Percentiles rank a stretch among this genome's conserved stretches.
Conservation (phyloP, 345 rosid species). For the Sisymbrium altissimum region DNA sequence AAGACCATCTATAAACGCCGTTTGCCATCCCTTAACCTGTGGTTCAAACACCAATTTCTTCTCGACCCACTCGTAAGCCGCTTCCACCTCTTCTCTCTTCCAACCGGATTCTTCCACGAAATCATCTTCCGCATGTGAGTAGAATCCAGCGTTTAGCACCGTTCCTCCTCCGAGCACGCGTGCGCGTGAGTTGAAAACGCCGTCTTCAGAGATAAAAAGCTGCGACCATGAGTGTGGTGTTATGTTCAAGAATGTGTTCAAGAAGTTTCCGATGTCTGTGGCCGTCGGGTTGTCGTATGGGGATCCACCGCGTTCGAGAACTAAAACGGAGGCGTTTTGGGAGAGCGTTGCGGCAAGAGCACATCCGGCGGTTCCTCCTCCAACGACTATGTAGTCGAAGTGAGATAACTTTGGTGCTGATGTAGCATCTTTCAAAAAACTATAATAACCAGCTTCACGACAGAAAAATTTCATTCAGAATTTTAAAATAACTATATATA, state of each 20-base stretch:
- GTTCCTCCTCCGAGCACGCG: conserved; percentile 3
- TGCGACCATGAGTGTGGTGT: conserved; percentile 4
- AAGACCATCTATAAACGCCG: conserved; percentile 6
- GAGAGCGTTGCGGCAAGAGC: neutral
- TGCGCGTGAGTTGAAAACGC: neutral
- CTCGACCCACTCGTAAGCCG: conserved; percentile 11
- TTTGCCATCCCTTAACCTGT: conserved; percentile 2
- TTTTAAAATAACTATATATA: neutral
- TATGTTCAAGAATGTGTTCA: neutral
- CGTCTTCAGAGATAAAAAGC: neutral
- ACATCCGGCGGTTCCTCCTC: conserved; percentile 14
- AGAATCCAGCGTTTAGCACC: neutral
- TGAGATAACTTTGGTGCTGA: neutral
- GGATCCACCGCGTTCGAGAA: neutral
- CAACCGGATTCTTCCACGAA: neutral
- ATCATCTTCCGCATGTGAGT: neutral
- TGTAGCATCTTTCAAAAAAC: neutral
- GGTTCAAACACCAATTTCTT: neutral
- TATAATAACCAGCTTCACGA: neutral
- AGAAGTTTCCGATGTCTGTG: neutral
- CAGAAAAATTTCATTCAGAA: conserved; percentile 19
- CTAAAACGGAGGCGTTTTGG: neutral
- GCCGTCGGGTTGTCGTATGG: conserved; percentile 1
- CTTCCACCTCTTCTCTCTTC: neutral
- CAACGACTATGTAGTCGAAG: conserved; percentile 12